Evolutionary conservation across 2,329 filamentous ascomycete genomes (phyloP).

Genomic region (Hymenoscyphus salicellus): DNA sequence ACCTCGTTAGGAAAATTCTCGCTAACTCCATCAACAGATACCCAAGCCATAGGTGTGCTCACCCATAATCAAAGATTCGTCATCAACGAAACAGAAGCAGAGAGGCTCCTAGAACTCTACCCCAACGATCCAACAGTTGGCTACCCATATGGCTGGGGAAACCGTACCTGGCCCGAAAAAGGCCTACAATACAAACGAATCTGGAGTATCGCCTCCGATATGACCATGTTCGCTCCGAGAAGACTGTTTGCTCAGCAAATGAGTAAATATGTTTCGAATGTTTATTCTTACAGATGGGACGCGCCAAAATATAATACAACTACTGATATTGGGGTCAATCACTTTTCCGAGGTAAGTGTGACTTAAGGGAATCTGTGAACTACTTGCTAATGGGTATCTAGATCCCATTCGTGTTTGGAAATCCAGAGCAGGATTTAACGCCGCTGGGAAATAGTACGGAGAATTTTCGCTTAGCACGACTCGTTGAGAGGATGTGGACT

Average conservation of each 20-base stretch:
- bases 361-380: not conserved
- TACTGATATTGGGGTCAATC: not conserved
- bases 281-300: constrained; percentile 1
- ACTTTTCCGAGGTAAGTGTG: not conserved
- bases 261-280: not conserved
- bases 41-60: not conserved
- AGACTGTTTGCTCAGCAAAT: not conserved
- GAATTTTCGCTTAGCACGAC: not conserved
- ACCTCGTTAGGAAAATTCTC: not conserved
- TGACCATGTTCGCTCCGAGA: not conserved
- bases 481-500: not conserved
- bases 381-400: not conserved
- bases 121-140: not conserved
- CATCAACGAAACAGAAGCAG: not conserved
- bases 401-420: not conserved
- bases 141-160: not conserved
- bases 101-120: not conserved
- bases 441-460: not conserved
- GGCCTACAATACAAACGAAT: not conserved
- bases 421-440: not conserved
- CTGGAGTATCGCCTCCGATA: not conserved
- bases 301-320: not conserved
- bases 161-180: not conserved
- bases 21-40: not conserved
- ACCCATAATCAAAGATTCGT: not conserved